phyloP scores from a whole-genome alignment of 2,329 filamentous ascomycete species.

The Tolypocladium endophyticum region DNA sequence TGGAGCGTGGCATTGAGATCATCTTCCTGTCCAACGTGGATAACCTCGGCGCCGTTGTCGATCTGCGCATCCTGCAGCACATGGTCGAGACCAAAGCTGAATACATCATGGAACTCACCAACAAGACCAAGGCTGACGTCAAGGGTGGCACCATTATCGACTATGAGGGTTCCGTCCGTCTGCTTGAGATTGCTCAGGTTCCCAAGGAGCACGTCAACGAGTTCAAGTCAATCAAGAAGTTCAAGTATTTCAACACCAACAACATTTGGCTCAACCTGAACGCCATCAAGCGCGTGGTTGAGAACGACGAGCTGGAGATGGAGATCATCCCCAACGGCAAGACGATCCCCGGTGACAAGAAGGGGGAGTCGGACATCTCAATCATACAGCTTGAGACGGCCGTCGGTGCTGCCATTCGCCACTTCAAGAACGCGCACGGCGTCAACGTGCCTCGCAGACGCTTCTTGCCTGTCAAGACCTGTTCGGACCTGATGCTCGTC shows the following conservation, averaged over 20 bases:
- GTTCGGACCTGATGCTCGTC: slow-evolving; percentile 98
- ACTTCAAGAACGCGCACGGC: slow-evolving; percentile 97
- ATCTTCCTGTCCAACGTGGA: slow-evolving; percentile 99
- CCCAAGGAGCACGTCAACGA: slow-evolving; percentile 99
- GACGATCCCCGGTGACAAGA: slow-evolving; percentile 97
- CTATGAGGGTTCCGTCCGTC: slow-evolving; percentile 92
- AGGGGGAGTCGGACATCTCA: slow-evolving; percentile 95
- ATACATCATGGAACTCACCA: slow-evolving; percentile 99
- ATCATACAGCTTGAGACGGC: slow-evolving; percentile 98
- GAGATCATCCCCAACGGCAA: slow-evolving; percentile 99
- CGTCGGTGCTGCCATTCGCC: slow-evolving; percentile 94
- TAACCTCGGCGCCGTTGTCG: slow-evolving; percentile 95
- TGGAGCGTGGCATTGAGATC: slow-evolving; percentile 91
- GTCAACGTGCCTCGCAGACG: slow-evolving; percentile 96
- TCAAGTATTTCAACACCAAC: slow-evolving; percentile 99
- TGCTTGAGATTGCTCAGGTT: slow-evolving; percentile 97
- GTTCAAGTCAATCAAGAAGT: slow-evolving; percentile 99
- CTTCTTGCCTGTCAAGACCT: slow-evolving; percentile 99
- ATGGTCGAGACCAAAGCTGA: slow-evolving; percentile 96
- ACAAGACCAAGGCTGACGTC: slow-evolving; percentile 99
- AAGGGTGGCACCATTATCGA: slow-evolving; percentile 99
- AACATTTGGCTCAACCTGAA: slow-evolving; percentile 99
- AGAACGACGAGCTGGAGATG: slow-evolving; percentile 97
- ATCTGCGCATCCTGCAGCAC: slow-evolving; percentile 96
- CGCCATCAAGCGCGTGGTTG: slow-evolving; percentile 96